Base-by-base conservation (phyloP, 2,329 filamentous ascomycete genomes). In the Calonectria hongkongensis region DNA sequence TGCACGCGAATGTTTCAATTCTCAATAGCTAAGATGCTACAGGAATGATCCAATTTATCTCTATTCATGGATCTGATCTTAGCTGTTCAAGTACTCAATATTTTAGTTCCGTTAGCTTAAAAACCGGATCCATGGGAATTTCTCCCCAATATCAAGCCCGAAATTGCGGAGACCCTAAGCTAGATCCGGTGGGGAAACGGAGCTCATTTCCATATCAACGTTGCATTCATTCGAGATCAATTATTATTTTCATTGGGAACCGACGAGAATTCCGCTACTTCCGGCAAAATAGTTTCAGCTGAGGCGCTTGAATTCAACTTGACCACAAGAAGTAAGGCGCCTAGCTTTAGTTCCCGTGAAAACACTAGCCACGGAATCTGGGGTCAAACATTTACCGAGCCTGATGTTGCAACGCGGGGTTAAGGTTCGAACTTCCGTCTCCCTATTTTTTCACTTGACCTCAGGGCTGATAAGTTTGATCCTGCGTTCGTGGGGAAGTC, bases 111-210 rank as follows among this genome's bases (percentile, higher is more conserved):
- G 25, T 18, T 18, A 27, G 18, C 39, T 27, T 41, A 45, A 18
- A 45, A 3, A 4, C 18, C 39, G 39, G 58, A 45, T 47, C 21
- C 10, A 12, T 30, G 7, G 13, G n/a, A 27, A 62, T 16, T 28
- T 18, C 9, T 15, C 39, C 27, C 15, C n/a, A 45, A 16, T 18
- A 8, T 30, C 25, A 28, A 71, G 10, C 66, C 73, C 73, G 73
- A 75, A 76, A 74, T 71, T 75, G 71, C 74, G 71, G 58, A 41
- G 30, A 6, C 15, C n/a, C 2, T 68, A 68, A 64, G 68, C 63
- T 63, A 71, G 73, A 68, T 68, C 64, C 74, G 68, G 30, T 69
- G 73, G 73, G 73, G 74, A 65, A 71, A 21, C 43, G 21, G 66
- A 27, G 8, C 16, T 60, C 21, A 41, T 70, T 39, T 62, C 63